Base-by-base conservation (phyloP, 2,329 filamentous ascomycete species). In the Penicillium nordicum region DNA sequence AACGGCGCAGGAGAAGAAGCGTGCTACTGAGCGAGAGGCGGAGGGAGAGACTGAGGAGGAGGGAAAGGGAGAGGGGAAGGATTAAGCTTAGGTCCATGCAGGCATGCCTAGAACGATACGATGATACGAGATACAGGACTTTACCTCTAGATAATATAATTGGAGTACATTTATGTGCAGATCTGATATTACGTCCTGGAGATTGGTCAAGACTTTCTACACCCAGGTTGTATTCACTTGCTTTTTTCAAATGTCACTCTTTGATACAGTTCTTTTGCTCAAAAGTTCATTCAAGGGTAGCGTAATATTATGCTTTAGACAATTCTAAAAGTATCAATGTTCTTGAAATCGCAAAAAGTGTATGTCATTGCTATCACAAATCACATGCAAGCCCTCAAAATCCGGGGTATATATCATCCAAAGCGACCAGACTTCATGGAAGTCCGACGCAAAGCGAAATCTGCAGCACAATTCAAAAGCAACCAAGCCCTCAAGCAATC, bases 1-100 rank as follows among this genome's bases (percentile, higher is more conserved):
- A 45, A 51, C 37, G 3, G 32, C 65, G 1, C 61, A 57, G 29
- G 67, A 67, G 54, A 68, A 70, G 55, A 69, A 67, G 55, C 62
- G 53, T 34, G 52, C 61, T 2, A 55, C 53, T 16, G 59, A 65
- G 36, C 52, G 55, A 30, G 47, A 57, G n/a, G 21, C 2, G 10
- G 59, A 27, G 23, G 14, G 0, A 32, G 30, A 14, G 30, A 14
- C 30, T 5, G 11, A 32, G 1, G 30, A 14, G 14, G 38, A 64
- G 38, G 57, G 55, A 27, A 48, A 59, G 11, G 54, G 6, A n/a
- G 61, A 63, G 34, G 53, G 55, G 25, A 49, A 60, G 14, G 25
- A 55, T 11, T 8, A 29, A 12, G 14, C 46, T 12, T 51, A 52
- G 32, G 29, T 41, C 18, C 32, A 34, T 41, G n/a, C 16, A 12